Base-by-base conservation (phyloP, 306 rosid species). In the Quercus berberidifolia region DNA sequence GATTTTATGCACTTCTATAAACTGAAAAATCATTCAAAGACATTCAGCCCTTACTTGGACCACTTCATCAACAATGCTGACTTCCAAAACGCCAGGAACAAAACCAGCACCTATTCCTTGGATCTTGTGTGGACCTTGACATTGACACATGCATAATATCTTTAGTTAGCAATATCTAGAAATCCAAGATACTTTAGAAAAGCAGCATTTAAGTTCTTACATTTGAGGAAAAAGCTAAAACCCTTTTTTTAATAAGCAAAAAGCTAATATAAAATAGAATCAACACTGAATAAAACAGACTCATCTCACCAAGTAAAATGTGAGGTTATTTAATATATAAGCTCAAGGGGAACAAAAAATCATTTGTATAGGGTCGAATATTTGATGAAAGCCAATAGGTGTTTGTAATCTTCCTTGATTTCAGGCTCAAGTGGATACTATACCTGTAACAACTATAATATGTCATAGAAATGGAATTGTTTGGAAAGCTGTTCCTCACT, bases 31-130 rank as follows among this genome's bases (percentile, higher is more conserved):
- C 21, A 55, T 57, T 74, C 17, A 60, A 49, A 80, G 81, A 55
- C 51, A 59, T 56, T 57, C 11, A 60, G 74, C 81, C 56, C 92
- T 79, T 88, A 87, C 97, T 81, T 93, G 97, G 81, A 89, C 6
- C 5, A 89, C 86, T 82, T 91, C 96, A 49, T 93, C 96, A 23
- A 93, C 52, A 80, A 91, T 80, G 77, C 74, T 77, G 76, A 88
- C 89, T 3, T 93, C 96, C 80, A 93, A 83, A 80, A 93, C 97
- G n/a, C 89, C 91, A 14, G 92, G 96, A 62, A 91, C 52, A 80
- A 93, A 93, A 76, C 96, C 97, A 78, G 94, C 96, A 51, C 97
- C 97, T 74, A 93, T 93, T 85, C 97, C 97, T 87, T 93, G 92
- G 87, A 93, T 93, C 88, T 90, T 93, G 86, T 93, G 97, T 19